Conservation (phyloP, 73 alveolate genomes). For the Blepharisma stoltei region DNA sequence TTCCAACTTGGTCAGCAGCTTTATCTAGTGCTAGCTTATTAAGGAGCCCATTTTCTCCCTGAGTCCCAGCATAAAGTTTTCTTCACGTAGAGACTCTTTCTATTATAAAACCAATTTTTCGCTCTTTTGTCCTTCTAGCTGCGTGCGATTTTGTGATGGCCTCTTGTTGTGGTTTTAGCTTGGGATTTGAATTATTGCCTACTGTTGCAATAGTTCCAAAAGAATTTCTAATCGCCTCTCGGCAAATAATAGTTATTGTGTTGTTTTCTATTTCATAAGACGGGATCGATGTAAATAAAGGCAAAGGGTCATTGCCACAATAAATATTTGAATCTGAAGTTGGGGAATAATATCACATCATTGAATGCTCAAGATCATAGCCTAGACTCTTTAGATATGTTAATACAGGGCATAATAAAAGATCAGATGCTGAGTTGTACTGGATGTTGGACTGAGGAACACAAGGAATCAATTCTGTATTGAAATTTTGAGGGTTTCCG, state of each 20-base stretch:
- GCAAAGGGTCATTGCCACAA: conserved; percentile 55
- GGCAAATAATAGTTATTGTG: no score
- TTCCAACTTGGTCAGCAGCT: conserved; percentile 79
- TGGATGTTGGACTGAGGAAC: no score
- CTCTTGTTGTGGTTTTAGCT: no score
- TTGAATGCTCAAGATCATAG: conserved; percentile 44
- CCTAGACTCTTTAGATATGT: conserved; percentile 33
- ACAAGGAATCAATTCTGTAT: no score
- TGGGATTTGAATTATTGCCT: no score
- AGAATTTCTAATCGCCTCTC: no score
- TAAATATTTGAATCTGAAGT: conserved; percentile 31
- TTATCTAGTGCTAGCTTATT: conserved; percentile 69
- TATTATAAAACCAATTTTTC: conserved; percentile 93
- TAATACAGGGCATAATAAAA: conserved; percentile 4
- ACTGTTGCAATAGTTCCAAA: no score
- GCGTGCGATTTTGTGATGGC: no score
- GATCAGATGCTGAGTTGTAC: no score
- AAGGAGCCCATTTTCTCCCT: conserved; percentile 56
- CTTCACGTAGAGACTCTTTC: conserved; percentile 96
- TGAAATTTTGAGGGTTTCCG: no score
- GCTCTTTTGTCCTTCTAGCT: conserved; percentile 83
- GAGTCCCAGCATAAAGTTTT: conserved; percentile 85
- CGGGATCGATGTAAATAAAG: background rate
- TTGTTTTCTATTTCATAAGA: no score
- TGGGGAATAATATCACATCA: conserved; percentile 37